Evolutionary conservation across 192 early-diverging fungal species (phyloP).

Genomic region (Backusella luteola): DNA sequence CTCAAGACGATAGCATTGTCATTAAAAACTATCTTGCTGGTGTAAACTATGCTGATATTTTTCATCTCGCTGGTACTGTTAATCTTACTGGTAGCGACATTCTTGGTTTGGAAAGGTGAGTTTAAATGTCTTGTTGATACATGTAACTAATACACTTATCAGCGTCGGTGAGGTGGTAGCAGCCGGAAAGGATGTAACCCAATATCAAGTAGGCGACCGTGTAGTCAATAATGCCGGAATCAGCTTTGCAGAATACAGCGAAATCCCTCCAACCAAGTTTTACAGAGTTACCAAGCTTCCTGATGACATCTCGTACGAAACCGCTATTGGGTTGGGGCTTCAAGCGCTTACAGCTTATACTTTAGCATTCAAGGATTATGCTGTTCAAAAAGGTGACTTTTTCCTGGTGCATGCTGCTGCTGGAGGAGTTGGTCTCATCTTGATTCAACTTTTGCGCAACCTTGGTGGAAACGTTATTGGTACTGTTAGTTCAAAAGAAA

Average conservation of each 20-base stretch:
- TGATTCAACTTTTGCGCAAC: slow-evolving; percentile 73
- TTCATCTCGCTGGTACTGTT: slow-evolving; percentile 82
- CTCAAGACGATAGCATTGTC: slow-evolving; percentile 56
- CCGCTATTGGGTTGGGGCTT: slow-evolving; percentile 63
- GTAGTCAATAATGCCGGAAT: slow-evolving; percentile 68
- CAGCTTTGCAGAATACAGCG: slow-evolving; percentile 79
- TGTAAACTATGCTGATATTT: slow-evolving; percentile 91
- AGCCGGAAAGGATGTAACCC: slow-evolving; percentile 64
- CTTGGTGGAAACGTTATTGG: slow-evolving; percentile 89
- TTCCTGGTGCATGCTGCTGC: slow-evolving; percentile 90
- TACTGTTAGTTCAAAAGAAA: slow-evolving; percentile 71
- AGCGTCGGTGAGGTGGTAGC: slow-evolving; percentile 71
- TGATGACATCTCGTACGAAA: slow-evolving; percentile 48
- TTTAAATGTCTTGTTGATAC: neutral
- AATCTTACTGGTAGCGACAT: slow-evolving; percentile 59
- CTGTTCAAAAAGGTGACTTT: slow-evolving; percentile 68
- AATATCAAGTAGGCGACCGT: slow-evolving; percentile 75
- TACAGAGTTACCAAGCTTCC: slow-evolving; percentile 47
- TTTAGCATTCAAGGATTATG: slow-evolving; percentile 66
- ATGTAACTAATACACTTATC: neutral
- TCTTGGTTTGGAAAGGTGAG: slow-evolving; percentile 72
- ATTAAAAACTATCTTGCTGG: slow-evolving; percentile 55
- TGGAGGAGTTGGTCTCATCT: slow-evolving; percentile 80
- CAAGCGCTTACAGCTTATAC: slow-evolving; percentile 84
- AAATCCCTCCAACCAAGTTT: slow-evolving; percentile 25